Evolutionary conservation across 352 stramenopile species (phyloP).

Genomic region (Blastocystis sp.): DNA sequence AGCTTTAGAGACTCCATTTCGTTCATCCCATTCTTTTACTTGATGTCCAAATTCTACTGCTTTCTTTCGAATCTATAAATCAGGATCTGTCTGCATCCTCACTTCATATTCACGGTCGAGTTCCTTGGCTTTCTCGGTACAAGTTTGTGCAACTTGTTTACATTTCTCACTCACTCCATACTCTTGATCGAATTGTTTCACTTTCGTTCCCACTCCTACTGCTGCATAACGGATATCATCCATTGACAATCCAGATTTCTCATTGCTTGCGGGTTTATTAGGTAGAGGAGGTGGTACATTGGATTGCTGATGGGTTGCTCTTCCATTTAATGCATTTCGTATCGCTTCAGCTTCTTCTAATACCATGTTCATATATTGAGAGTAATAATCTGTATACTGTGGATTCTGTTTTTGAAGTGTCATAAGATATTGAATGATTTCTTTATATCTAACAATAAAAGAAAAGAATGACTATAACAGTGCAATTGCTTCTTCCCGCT

Average conservation of each 20-base stretch:
- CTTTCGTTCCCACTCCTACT: background rate
- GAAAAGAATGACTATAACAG: background rate
- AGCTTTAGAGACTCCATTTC: constrained; percentile 35
- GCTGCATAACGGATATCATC: constrained; percentile 5
- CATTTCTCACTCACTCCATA: constrained; percentile 18
- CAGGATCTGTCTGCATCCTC: background rate
- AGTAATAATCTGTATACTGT: background rate
- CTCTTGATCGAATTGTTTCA: constrained; percentile 22
- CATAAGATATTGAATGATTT: background rate
- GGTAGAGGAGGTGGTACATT: background rate
- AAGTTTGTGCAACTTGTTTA: background rate
- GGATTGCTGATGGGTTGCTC: background rate
- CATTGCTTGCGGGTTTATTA: background rate
- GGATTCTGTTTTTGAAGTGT: background rate
- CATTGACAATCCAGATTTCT: too few species aligned
- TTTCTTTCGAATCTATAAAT: constrained; percentile 39
- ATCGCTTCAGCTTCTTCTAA: constrained; percentile 27
- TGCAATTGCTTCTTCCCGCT: background rate
- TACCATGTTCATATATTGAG: constrained; percentile 36
- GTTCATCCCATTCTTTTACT: constrained; percentile 41
- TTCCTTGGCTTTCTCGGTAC: constrained; percentile 5
- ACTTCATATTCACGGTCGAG: constrained; percentile 39
- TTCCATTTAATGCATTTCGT: background rate
- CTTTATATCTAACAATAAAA: constrained; percentile 9
- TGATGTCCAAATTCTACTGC: constrained; percentile 20